Percentiles rank a stretch among this genome's conserved stretches.
Evolutionary conservation across 2,329 filamentous ascomycete genomes (phyloP).

Genomic region (Cercospora sp.): DNA sequence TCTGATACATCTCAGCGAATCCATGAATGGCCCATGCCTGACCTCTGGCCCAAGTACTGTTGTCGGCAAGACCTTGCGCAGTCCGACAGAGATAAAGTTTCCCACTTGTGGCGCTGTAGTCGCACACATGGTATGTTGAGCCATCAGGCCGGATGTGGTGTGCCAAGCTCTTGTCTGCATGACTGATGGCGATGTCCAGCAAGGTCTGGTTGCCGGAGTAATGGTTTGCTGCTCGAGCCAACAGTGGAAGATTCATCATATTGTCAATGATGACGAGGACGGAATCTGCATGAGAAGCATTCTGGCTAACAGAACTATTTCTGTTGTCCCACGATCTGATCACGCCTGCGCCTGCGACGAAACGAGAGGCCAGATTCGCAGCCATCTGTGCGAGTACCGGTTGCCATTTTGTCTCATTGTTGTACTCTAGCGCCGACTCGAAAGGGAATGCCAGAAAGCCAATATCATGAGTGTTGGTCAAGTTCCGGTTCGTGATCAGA

Average conservation of each 20-base stretch:
- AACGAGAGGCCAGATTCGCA: constrained; percentile 20
- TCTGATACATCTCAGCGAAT: constrained; percentile 23
- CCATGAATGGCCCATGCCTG: constrained; percentile 26
- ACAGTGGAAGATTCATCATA: constrained; percentile 27
- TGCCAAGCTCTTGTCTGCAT: constrained; percentile 21
- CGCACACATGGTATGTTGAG: constrained; percentile 23
- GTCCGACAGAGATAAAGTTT: constrained; percentile 25
- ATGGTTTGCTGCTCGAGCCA: constrained; percentile 15
- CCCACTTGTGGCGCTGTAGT: constrained; percentile 21
- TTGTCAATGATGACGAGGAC: constrained; percentile 27
- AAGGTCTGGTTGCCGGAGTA: constrained; percentile 21
- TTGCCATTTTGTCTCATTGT: constrained; percentile 15
- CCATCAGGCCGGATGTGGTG: constrained; percentile 22
- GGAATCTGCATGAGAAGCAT: constrained; percentile 21
- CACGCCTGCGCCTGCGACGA: constrained; percentile 18
- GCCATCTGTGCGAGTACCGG: constrained; percentile 22
- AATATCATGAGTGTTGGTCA: constrained; percentile 24
- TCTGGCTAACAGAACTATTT: constrained; percentile 10
- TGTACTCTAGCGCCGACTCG: constrained; percentile 20
- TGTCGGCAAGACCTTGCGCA: constrained; percentile 24
- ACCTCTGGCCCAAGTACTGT: constrained; percentile 25
- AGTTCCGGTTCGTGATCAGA: constrained; percentile 19
- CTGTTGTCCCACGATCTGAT: constrained; percentile 24
- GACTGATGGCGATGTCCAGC: constrained; percentile 17
- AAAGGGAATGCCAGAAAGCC: constrained; percentile 25